Evolutionary conservation across 1,284 basidiomycete genomes (phyloP).

Genomic region (Cystobasidiaceae sp.): DNA sequence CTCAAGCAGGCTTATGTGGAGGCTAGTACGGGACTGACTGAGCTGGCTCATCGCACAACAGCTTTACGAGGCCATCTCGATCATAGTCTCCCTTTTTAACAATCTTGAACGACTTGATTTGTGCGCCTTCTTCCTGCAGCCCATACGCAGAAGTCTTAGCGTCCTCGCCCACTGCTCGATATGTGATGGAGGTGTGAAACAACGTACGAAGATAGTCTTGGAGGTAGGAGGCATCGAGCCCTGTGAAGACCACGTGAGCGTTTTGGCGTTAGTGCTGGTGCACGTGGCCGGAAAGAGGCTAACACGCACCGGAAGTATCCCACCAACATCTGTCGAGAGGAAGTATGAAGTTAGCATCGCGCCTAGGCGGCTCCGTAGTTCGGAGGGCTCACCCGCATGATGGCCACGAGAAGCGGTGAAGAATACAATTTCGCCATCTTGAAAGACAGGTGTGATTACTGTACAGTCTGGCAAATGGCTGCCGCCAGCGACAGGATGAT

Average conservation of each 20-base stretch:
- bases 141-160: too few relatives aligned
- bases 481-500: slow-evolving; percentile 57
- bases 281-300: neutral
- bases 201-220: slow-evolving; percentile 62
- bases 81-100: slow-evolving; percentile 79
- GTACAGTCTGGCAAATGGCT: slow-evolving; percentile 53
- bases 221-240: slow-evolving; percentile 89
- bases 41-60: slow-evolving; percentile 80
- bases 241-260: slow-evolving; percentile 45
- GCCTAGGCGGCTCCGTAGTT: neutral
- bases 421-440: slow-evolving; percentile 68
- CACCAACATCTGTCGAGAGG: slow-evolving; percentile 47
- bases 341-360: neutral
- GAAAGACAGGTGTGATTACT: slow-evolving; percentile 81
- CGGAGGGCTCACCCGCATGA: slow-evolving; percentile 60
- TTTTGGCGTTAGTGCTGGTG: slow-evolving; percentile 44
- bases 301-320: slow-evolving; percentile 60
- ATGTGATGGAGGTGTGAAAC: too few relatives aligned
- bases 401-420: slow-evolving; percentile 80
- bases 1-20: neutral
- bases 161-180: too few relatives aligned
- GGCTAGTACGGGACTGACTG: slow-evolving; percentile 65
- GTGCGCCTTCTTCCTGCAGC: slow-evolving; percentile 73
- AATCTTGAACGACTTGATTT: slow-evolving; percentile 89
- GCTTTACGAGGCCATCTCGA: slow-evolving; percentile 63